Evolutionary conservation across 257 asterid species (phyloP).

Genomic region (Plantago major): DNA sequence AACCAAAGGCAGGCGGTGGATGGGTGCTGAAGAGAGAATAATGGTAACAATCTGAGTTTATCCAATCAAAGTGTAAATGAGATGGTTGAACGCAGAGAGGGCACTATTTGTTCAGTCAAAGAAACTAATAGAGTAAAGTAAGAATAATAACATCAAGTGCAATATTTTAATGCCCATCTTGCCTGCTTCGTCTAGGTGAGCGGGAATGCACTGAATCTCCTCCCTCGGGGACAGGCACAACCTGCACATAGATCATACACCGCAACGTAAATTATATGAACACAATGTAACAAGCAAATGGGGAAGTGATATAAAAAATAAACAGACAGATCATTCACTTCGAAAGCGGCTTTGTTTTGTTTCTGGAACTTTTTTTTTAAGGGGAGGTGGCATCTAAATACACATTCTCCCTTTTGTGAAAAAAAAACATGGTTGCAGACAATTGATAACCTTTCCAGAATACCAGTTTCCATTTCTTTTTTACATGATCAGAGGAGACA

Average conservation of each 20-base stretch:
- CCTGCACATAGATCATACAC: slow-evolving; percentile 37
- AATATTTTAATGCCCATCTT: slow-evolving; percentile 3
- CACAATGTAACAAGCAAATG: slow-evolving; percentile 9
- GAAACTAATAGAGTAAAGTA: slow-evolving; percentile 11
- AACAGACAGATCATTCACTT: not conserved
- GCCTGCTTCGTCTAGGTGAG: slow-evolving; percentile 57
- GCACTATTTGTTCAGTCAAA: not conserved
- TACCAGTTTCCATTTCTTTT: too few species aligned
- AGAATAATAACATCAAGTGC: slow-evolving; percentile 2
- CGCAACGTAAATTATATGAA: slow-evolving; percentile 13
- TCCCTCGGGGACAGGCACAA: slow-evolving; percentile 56
- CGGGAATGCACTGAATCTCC: slow-evolving; percentile 47
- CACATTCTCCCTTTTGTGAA: too few species aligned
- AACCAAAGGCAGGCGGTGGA: slow-evolving; percentile 99
- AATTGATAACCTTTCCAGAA: too few species aligned
- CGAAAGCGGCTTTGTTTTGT: too few species aligned
- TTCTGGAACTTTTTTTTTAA: too few species aligned
- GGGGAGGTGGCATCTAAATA: too few species aligned
- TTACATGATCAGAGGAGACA: too few species aligned
- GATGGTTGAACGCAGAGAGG: slow-evolving; percentile 11
- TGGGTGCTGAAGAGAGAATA: slow-evolving; percentile 57
- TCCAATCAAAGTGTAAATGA: slow-evolving; percentile 11
- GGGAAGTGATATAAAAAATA: slow-evolving; percentile 9
- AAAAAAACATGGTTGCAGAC: too few species aligned
- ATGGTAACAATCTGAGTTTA: slow-evolving; percentile 21